These are phyloP conservation scores for Colletotrichum spinosum DNA, from an alignment of 2,329 filamentous ascomycete genomes.

Conservation along the genomic window DNA sequence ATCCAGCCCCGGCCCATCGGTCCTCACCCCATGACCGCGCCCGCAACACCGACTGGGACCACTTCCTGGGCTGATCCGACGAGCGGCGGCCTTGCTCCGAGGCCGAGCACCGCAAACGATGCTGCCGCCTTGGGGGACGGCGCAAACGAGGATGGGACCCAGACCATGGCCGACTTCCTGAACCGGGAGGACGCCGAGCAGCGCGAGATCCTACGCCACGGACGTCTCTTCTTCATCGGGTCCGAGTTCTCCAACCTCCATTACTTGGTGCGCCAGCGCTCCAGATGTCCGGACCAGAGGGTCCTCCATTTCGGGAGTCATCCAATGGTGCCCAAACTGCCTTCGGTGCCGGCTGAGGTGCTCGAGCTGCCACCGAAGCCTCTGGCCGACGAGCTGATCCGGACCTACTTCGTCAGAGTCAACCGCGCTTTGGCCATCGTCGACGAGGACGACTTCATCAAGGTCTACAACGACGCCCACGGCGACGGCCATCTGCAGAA, in stretches of 20 bases:
- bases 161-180: slow-evolving; percentile 62
- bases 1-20: slow-evolving; percentile 55
- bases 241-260: slow-evolving; percentile 67
- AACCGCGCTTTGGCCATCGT: slow-evolving; percentile 65
- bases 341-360: slow-evolving; percentile 57
- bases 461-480: slow-evolving; percentile 58
- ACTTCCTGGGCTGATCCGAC: slow-evolving; percentile 10
- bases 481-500: slow-evolving; percentile 39
- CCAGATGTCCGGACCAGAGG: slow-evolving; percentile 40
- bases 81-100: not conserved
- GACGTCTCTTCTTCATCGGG: slow-evolving; percentile 65
- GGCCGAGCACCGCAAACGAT: not conserved
- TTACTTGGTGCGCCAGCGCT: slow-evolving; percentile 62
- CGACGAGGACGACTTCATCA: slow-evolving; percentile 63
- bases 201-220: slow-evolving; percentile 58
- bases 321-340: slow-evolving; percentile 52
- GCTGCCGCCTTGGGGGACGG: not conserved
- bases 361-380: slow-evolving; percentile 60
- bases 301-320: slow-evolving; percentile 50
- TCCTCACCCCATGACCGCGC: slow-evolving; percentile 42
- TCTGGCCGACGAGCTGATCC: slow-evolving; percentile 61
- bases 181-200: slow-evolving; percentile 58
- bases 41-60: slow-evolving; percentile 38
- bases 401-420: slow-evolving; percentile 62
- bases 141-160: slow-evolving; percentile 52